Conservation (phyloP, 352 stramenopile species). For the Phytopythium mirpurense region DNA sequence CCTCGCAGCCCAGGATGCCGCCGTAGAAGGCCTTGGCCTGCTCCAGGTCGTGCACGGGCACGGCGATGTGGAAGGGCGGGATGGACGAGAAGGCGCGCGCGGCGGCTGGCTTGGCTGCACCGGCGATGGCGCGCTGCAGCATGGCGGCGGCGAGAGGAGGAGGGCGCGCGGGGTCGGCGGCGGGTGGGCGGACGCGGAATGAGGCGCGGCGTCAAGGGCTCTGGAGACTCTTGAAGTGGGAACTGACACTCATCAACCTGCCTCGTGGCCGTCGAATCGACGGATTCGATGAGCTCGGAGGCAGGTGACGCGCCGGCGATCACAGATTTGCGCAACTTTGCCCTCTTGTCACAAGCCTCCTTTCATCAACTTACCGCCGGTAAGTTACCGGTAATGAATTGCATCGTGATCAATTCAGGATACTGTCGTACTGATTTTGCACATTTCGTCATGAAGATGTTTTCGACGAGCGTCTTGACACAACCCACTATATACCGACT, state of each 20-base stretch:
- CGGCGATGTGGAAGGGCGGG: slow-evolving; percentile 87
- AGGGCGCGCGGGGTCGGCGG: neutral
- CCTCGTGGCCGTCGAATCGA: neutral
- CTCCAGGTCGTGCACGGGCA: slow-evolving; percentile 94
- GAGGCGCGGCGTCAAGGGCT: neutral
- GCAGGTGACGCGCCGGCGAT: neutral
- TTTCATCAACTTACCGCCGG: too few relatives aligned
- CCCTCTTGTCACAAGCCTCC: too few relatives aligned
- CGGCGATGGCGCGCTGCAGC: slow-evolving; percentile 18
- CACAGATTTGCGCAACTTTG: neutral
- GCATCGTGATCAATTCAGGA: too few relatives aligned
- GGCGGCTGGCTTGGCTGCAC: slow-evolving; percentile 9
- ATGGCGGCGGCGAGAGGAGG: slow-evolving; percentile 4
- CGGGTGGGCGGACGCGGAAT: neutral
- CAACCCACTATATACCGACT: too few relatives aligned
- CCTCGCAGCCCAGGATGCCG: slow-evolving; percentile 84
- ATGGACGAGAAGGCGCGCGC: slow-evolving; percentile 29
- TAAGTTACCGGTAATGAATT: too few relatives aligned
- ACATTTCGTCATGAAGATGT: too few relatives aligned
- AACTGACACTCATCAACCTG: neutral
- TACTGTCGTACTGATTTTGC: too few relatives aligned
- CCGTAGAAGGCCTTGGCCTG: slow-evolving; percentile 93
- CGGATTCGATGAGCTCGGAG: neutral
- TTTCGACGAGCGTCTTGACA: too few relatives aligned
- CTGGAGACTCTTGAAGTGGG: neutral